These are phyloP conservation scores for Schwanniomyces occidentalis DNA, from an alignment of 805 yeast species.

Conservation along the genomic window DNA sequence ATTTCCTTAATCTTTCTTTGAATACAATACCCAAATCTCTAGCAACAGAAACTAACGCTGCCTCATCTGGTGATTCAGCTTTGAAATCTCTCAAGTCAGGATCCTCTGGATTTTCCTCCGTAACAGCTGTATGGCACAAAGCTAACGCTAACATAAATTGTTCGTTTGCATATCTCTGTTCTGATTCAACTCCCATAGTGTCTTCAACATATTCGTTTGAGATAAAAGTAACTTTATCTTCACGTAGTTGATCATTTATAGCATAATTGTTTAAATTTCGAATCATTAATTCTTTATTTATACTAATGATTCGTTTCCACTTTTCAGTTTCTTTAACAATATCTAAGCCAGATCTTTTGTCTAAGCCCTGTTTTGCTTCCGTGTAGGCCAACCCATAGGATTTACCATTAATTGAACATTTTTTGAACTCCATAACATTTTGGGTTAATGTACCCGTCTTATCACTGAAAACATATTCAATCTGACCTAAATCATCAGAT, in stretches of 20 bases:
- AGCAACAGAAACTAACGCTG: conserved; percentile 76
- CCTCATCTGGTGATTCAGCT: conserved; percentile 85
- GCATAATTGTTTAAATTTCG: conserved; percentile 30
- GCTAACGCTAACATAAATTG: conserved; percentile 66
- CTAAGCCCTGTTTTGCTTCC: conserved; percentile 72
- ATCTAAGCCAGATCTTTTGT: conserved; percentile 65
- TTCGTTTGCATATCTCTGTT: conserved; percentile 50
- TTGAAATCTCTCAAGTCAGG: conserved; percentile 51
- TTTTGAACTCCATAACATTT: conserved; percentile 79
- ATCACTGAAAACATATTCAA: conserved; percentile 79
- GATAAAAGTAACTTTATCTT: conserved; percentile 57
- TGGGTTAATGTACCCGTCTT: conserved; percentile 85
- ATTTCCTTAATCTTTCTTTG: conserved; percentile 51
- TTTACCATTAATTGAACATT: conserved; percentile 67
- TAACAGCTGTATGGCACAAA: conserved; percentile 73
- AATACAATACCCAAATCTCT: conserved; percentile 70
- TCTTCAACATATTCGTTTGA: conserved; percentile 62
- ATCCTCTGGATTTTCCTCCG: conserved; percentile 49
- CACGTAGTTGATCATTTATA: conserved; percentile 50
- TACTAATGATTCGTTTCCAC: conserved; percentile 40
- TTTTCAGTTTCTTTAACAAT: conserved; percentile 48
- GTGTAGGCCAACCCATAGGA: conserved; percentile 76
- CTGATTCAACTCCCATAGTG: conserved; percentile 35
- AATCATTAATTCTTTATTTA: conserved; percentile 52
- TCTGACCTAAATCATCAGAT: conserved; percentile 82